Evolutionary conservation across 768 basidiomycete genomes (phyloP).

Genomic region (Lactarius pseudohatsudake): DNA sequence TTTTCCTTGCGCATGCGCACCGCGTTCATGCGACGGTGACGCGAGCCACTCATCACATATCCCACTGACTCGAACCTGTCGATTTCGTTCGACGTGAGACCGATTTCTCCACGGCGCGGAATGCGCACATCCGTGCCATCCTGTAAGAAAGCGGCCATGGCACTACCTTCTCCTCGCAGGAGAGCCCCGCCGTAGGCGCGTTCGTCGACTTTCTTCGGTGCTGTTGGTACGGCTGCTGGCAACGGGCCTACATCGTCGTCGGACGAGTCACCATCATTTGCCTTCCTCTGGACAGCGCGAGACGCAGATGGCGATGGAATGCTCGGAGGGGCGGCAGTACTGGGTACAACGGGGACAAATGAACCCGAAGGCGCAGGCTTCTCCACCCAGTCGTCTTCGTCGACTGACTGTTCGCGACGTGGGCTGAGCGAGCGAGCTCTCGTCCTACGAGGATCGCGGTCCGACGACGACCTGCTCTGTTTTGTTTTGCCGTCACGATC

Average conservation of each 20-base stretch:
- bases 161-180: constrained; percentile 91
- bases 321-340: constrained; percentile 26
- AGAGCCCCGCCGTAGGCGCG: constrained; percentile 88
- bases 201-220: constrained; percentile 61
- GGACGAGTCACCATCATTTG: constrained; percentile 16
- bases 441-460: constrained; percentile 31
- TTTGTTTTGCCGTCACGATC: constrained; percentile 33
- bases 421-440: constrained; percentile 23
- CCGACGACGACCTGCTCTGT: constrained; percentile 37
- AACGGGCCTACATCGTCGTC: constrained; percentile 78
- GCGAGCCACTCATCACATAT: constrained; percentile 96
- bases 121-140: constrained; percentile 83
- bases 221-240: constrained; percentile 48
- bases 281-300: background rate
- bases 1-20: constrained; percentile 99
- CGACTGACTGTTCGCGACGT: constrained; percentile 32
- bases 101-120: constrained; percentile 98
- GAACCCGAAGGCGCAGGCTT: constrained; percentile 42
- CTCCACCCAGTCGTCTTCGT: constrained; percentile 70
- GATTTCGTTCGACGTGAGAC: constrained; percentile 84
- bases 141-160: constrained; percentile 95
- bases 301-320: constrained; percentile 4
- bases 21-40: constrained; percentile 97
- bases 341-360: constrained; percentile 32
- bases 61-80: constrained; percentile 85